Evolutionary conservation across 2,329 filamentous ascomycete genomes (phyloP), one percentile per base, ranked within the genome.

Genomic region (Cladorrhinum sp.): DNA sequence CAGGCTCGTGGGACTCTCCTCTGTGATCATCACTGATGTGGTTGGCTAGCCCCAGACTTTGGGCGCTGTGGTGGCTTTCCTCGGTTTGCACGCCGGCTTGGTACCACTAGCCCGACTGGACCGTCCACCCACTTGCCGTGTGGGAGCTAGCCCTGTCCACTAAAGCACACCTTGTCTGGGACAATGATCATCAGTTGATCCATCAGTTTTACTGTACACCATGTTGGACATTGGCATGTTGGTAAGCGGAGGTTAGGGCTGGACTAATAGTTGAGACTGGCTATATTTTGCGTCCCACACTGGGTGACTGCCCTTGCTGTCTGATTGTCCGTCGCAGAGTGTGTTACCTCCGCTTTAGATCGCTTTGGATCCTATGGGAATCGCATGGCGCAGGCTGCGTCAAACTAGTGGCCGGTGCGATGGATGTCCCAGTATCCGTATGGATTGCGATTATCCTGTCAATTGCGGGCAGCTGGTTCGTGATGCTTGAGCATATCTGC

Each of bases 1-100:
- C 56, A 56, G 51, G 55, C 53, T 61, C 52, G 60, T 51, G 58
- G 58, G 30, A 62, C 53, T 28, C 16, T 9, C 26, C 26, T 28
- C 9, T 51, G 5, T 26, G 14, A 28, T 51, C 14, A 14, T 14
- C 21, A 26, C 9, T 57, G 54, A 30, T 46, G 16, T 21, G 54
- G 54, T 57, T 42, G 54, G 49, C 24, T 28, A 26, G 23, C 21
- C 24, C 49, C 24, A 51, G 49, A 23, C 9, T 26, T 50, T 6
- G 49, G 49, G 21, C 21, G 24, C 12, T 26, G 18, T 23, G 21
- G 49, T 51, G 23, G 49, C 49, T 46, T 57, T 28, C 24, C 18
- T 49, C 54, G 36, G 54, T 48, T 49, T 49, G 33, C 21, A 46
- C 54, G 39, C 54, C 39, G 54, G 54, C 26, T 57, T 49, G 54